Evolutionary conservation across 768 basidiomycete genomes (phyloP).

Genomic region (Leccinum barrowsii): DNA sequence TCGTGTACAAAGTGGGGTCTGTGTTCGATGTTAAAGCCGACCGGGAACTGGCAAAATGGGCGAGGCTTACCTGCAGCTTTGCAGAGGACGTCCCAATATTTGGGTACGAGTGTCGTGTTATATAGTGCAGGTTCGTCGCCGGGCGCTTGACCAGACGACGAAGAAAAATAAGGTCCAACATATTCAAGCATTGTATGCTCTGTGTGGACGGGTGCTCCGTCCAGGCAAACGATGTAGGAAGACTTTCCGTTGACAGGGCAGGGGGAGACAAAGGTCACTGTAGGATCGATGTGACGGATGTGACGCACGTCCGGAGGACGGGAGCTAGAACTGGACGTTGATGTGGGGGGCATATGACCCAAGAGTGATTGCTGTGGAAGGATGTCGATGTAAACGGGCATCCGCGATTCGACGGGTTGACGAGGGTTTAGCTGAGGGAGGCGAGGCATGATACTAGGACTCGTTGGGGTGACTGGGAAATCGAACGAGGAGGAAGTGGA

Average conservation of each 20-base stretch:
- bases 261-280: constrained; percentile 58
- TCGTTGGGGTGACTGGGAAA: constrained; percentile 14
- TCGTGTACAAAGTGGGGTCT: constrained; percentile 68
- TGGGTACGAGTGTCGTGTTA: constrained; percentile 57
- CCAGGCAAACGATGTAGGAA: constrained; percentile 50
- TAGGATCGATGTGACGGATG: constrained; percentile 60
- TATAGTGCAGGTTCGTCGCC: constrained; percentile 45
- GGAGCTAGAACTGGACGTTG: neutral
- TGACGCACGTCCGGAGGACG: constrained; percentile 38
- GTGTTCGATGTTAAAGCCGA: neutral
- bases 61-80: constrained; percentile 46
- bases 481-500: constrained; percentile 19
- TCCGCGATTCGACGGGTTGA: constrained; percentile 22
- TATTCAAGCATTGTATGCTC: constrained; percentile 42
- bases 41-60: neutral
- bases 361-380: constrained; percentile 18
- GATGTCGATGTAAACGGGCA: constrained; percentile 35
- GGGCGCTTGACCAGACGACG: constrained; percentile 19
- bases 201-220: constrained; percentile 47
- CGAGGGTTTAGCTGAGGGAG: constrained; percentile 21
- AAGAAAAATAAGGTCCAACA: constrained; percentile 33
- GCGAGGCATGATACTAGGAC: constrained; percentile 17
- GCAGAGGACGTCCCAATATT: constrained; percentile 61
- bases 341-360: neutral
- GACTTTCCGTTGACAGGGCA: constrained; percentile 49